phyloP scores from a whole-genome alignment of 1,139 yeast genomes.

The Sugiyamaella sp. region DNA sequence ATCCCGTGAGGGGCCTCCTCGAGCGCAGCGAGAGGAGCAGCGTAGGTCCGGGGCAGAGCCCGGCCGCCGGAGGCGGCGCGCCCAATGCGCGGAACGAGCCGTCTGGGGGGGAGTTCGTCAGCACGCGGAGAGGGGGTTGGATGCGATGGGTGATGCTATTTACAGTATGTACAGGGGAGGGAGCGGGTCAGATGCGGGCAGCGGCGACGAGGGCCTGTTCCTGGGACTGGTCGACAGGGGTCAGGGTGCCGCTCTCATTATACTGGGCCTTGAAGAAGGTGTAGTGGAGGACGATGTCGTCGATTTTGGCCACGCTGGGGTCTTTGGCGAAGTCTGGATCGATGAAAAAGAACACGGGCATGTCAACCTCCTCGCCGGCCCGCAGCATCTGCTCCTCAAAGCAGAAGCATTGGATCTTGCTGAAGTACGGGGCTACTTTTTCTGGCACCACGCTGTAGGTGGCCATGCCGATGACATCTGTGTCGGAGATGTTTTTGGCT shows the following conservation, averaged over 20 bases:
- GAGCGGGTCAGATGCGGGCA: constrained; percentile 1
- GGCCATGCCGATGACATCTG: constrained; percentile 97
- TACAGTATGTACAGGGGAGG: constrained; percentile 16
- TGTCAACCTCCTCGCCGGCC: constrained; percentile 98
- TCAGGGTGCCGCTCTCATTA: constrained; percentile 37
- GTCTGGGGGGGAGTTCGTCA: too few relatives aligned
- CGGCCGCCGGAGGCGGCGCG: constrained; percentile 5
- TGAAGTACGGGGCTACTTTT: constrained; percentile 93
- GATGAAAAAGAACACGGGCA: constrained; percentile 98
- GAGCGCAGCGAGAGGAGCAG: too few relatives aligned
- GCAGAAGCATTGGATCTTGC: constrained; percentile 96
- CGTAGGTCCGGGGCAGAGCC: constrained; percentile 7
- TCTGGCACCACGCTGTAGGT: constrained; percentile 96
- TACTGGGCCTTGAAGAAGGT: constrained; percentile 70
- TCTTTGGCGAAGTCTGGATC: constrained; percentile 98
- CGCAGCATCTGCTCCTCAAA: constrained; percentile 92
- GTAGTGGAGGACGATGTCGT: constrained; percentile 87
- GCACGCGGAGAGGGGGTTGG: too few relatives aligned
- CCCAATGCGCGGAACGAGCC: too few relatives aligned
- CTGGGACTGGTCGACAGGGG: constrained; percentile 29
- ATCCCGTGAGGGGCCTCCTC: too few relatives aligned
- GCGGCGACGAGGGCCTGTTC: constrained; percentile 2
- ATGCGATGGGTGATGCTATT: constrained; percentile 12
- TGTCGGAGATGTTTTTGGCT: constrained; percentile 82
- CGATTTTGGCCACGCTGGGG: constrained; percentile 88